Evolutionary conservation across 345 rosid species (phyloP), one percentile per base, ranked within the genome.

Genomic region (Carallia pectinifolia): DNA sequence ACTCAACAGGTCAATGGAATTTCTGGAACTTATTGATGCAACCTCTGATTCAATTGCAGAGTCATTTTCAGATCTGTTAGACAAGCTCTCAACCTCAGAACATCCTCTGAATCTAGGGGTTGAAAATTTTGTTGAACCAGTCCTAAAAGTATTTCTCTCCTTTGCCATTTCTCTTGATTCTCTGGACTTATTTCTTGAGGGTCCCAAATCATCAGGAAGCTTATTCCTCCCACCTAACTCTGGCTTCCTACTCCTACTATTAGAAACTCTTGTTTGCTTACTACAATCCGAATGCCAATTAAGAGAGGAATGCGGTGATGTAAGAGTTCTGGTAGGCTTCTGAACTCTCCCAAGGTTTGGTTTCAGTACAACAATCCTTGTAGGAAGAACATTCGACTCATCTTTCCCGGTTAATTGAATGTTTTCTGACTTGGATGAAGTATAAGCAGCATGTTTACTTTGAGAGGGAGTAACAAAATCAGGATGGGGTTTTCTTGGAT

Each of bases 301-400:
- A 67, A 79, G 81, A 67, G 91, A 85, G 66, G 86, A 74, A 62
- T 72, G 75, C 52, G 89, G 76, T 34, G 90, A 87, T 58, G 87
- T 82, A 75, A 78, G 71, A 62, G 64, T 58, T 76, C 81, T 82
- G 65, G 72, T 68, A 68, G 81, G 76, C 82, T 75, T 79, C 39
- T 71, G 84, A 61, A 76, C 69, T 86, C 81, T 89, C 47, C 87
- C 98, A 37, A 85, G 58, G 73, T 87, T 90, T 68, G 99, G 97
- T 72, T 96, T 96, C 72, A 96, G 81, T 71, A 96, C 93, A 75
- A 92, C 95, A 80, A 96, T 96, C 79, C 84, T 87, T 55, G 98
- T 90, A 27, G 90, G 90, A 72, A 77, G 69, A 66, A 40, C 70
- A 58, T 77, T 64, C 6, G 79, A 39, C 64, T 70, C 84, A 55